phyloP scores from a whole-genome alignment of 495 filamentous ascomycete species.

The Jackrogersella minutella region DNA sequence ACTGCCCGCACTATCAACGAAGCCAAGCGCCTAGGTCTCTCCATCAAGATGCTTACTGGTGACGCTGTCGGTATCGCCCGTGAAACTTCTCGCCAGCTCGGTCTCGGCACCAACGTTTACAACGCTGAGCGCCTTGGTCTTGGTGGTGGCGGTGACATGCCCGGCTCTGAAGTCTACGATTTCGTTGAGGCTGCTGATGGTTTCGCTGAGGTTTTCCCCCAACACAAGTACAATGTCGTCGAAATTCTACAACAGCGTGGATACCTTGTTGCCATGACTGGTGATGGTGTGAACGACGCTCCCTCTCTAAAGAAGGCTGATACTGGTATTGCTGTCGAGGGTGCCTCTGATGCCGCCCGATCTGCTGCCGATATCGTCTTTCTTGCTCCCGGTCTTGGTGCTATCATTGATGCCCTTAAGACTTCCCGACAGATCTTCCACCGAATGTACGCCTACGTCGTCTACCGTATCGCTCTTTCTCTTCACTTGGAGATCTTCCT shows the following conservation, averaged over 20 bases:
- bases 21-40: slow-evolving; percentile 84
- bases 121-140: slow-evolving; percentile 87
- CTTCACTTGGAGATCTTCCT: slow-evolving; percentile 90
- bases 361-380: slow-evolving; percentile 96
- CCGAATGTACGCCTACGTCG: slow-evolving; percentile 96
- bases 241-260: slow-evolving; percentile 97
- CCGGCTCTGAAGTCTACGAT: slow-evolving; percentile 90
- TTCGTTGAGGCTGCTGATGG: slow-evolving; percentile 96
- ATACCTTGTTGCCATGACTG: slow-evolving; percentile 97
- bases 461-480: slow-evolving; percentile 93
- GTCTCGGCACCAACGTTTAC: slow-evolving; percentile 93
- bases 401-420: slow-evolving; percentile 93
- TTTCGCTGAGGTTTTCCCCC: slow-evolving; percentile 95
- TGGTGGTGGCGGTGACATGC: slow-evolving; percentile 87
- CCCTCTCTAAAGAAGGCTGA: slow-evolving; percentile 97
- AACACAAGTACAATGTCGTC: slow-evolving; percentile 98
- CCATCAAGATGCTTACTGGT: slow-evolving; percentile 97
- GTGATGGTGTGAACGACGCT: slow-evolving; percentile 97
- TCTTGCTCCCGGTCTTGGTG: slow-evolving; percentile 86
- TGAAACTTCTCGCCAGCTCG: slow-evolving; percentile 88
- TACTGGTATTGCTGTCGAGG: slow-evolving; percentile 92
- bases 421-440: slow-evolving; percentile 96
- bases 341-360: slow-evolving; percentile 89
- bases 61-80: slow-evolving; percentile 92
- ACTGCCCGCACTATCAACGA: slow-evolving; percentile 90